phyloP scores from a whole-genome alignment of 306 rosid genomes.

The Quercus berberidifolia region DNA sequence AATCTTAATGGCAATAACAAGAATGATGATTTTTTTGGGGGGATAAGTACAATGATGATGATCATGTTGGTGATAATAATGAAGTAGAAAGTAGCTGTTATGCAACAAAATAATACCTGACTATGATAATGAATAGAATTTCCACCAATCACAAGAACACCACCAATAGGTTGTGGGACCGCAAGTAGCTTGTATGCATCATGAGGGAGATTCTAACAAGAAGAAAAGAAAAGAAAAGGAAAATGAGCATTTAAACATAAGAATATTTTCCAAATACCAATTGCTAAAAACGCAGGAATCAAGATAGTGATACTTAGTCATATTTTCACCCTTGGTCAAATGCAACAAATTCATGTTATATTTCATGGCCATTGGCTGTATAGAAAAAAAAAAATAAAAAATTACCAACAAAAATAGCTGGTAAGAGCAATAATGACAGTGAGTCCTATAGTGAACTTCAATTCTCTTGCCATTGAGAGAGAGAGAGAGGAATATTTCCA shows the following conservation, averaged over 20 bases:
- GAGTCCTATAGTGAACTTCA: too few relatives aligned
- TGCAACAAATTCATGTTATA: neutral
- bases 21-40: too few relatives aligned
- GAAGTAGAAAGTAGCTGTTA: neutral
- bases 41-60: neutral
- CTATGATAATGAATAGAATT: conserved; percentile 92
- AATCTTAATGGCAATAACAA: neutral
- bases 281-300: neutral
- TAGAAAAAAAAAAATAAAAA: conserved; percentile 9
- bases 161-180: conserved; percentile 98
- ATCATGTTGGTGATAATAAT: neutral
- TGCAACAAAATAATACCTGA: conserved; percentile 58
- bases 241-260: neutral
- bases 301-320: neutral
- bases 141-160: conserved; percentile 88
- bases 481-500: too few relatives aligned
- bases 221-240: conserved; percentile 11
- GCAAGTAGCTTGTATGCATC: conserved; percentile 96
- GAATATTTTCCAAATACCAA: neutral
- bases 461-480: too few relatives aligned
- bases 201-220: conserved; percentile 80
- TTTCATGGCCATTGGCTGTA: conserved; percentile 2
- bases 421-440: too few relatives aligned
- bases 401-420: too few relatives aligned
- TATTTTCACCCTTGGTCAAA: neutral